Base-by-base conservation (phyloP, 1,284 basidiomycete species). In the Inonotus obliquus region DNA sequence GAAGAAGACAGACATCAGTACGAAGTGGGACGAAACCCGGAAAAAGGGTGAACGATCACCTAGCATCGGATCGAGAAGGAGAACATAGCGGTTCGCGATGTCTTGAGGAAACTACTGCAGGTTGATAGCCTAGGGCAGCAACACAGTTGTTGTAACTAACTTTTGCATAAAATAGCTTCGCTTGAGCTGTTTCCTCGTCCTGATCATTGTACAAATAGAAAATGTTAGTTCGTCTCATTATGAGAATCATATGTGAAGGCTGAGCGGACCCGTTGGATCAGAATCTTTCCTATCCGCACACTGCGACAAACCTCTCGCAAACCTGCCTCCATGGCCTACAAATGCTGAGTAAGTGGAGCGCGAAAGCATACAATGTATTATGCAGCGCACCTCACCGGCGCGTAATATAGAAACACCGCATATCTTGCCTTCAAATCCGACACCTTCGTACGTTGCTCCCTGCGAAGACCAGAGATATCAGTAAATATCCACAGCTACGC, bases 51-150 rank as follows among this genome's bases (percentile, higher is more conserved):
- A 32, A 14, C 17, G 69, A 84, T 59, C 70, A 94, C 94, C 94
- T 45, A 99, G 86, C 96, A 99, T 99, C 1, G 96, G 96, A 73
- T 99, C 96, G 14, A 99, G 84, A 14, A 99, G 83, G 38, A 99
- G 85, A 54, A 96, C 94, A 74, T 96, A 99, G 59, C 96, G 87
- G 44, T 84, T 79, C 0, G 90, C 85, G 63, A 99, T 98, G 72
- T 99, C 96, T 70, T 90, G 90, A 1, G 96, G 96, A 56, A 98
- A 86, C 86, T 98, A 68, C 79, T 81, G 75, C 35, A 52, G 19
- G 27, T 32, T 11, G 37, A 27, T 41, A 17, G n/a, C 23, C 81
- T n/a, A 21, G 48, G 41, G 14, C 21, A 49, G 14, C 17, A 23
- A 53, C 27, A 14, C 35, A 45, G 27, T 57, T 39, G 25, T 67